Evolutionary conservation across 805 yeast genomes (phyloP), one percentile per base, ranked within the genome.

Genomic region (Kregervanrija delftensis): DNA sequence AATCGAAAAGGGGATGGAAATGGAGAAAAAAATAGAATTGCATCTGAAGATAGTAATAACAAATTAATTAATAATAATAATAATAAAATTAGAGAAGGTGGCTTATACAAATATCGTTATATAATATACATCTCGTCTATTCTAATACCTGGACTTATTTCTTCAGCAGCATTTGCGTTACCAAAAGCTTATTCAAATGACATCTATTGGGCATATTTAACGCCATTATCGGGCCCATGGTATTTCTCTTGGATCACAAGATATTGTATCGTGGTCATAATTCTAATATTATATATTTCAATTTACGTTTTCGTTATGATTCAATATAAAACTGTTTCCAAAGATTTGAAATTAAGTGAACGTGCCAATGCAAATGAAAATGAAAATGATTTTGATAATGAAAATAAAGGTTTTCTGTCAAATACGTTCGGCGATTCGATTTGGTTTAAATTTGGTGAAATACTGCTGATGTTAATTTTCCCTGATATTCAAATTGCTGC

Each of bases 221-320:
- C 48, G n/a, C 89, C 96, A 0, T 76, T 77, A 37, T 49, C 65
- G 2, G 95, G 95, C 0, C 58, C 72, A 8, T 88, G 93, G 93
- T 83, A 79, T 59, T 65, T 89, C 41, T 77, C 88, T 51, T 90
- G 96, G 96, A 81, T 79, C 2, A 89, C 95, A 11, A 71, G 96
- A 41, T 88, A 79, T 58, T 63, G 76, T 46, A 75, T 89, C 44
- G 73, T 85, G 47, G 58, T 84, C 9, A 56, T 73, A 22, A 85
- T 90, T 50, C 55, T 86, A 33, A 60, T 71, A 3, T 77, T 87
- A 39, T 89, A 89, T 61, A 66, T 77, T 41, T 69, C 83, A 34
- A 81, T 89, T 42, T 89, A 89, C 61, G 64, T 77, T 48, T 86
- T 83, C 56, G 91, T 89, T 17, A 71, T 77, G 46, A 65, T 69